Percentiles rank a stretch among this genome's conserved stretches.
These are phyloP conservation scores for Yarrowia porcina DNA, from an alignment of 805 yeast species.

Conservation along the genomic window DNA sequence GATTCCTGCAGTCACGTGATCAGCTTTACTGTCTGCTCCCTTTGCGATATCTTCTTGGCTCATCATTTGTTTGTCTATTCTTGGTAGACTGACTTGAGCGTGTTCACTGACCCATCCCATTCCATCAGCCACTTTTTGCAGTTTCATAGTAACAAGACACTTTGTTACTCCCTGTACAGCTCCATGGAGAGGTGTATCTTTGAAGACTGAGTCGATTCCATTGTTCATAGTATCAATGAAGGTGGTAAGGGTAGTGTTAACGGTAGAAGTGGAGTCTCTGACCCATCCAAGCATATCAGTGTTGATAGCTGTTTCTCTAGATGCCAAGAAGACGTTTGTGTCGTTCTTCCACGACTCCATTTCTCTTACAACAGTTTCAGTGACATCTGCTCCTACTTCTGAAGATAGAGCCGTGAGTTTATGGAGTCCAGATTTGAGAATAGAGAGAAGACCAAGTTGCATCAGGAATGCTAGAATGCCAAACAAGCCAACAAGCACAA, in stretches of 20 bases:
- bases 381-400: conserved; percentile 2
- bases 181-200: conserved; percentile 59
- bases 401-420: not conserved
- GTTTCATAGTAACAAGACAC: conserved; percentile 75
- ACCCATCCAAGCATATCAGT: conserved; percentile 65
- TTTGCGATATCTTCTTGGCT: not conserved
- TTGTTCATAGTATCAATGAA: conserved; percentile 59
- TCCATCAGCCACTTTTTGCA: conserved; percentile 63
- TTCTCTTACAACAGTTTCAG: conserved; percentile 1
- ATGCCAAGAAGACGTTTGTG: not conserved
- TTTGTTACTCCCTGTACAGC: conserved; percentile 68
- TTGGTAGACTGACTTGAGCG: conserved; percentile 57
- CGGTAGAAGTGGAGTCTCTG: conserved; percentile 50
- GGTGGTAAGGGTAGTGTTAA: conserved; percentile 57
- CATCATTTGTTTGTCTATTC: conserved; percentile 34
- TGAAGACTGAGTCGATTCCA: conserved; percentile 59
- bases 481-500: not conserved
- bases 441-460: not conserved
- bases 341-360: conserved; percentile 4
- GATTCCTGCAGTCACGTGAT: not conserved
- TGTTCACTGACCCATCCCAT: conserved; percentile 73
- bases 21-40: not conserved
- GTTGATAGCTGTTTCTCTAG: conserved; percentile 44
- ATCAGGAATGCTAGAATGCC: not conserved
- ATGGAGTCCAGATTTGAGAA: not conserved